These are phyloP conservation scores for Sarcodon sp. DNA, from an alignment of 768 basidiomycete genomes.

Conservation along the genomic window DNA sequence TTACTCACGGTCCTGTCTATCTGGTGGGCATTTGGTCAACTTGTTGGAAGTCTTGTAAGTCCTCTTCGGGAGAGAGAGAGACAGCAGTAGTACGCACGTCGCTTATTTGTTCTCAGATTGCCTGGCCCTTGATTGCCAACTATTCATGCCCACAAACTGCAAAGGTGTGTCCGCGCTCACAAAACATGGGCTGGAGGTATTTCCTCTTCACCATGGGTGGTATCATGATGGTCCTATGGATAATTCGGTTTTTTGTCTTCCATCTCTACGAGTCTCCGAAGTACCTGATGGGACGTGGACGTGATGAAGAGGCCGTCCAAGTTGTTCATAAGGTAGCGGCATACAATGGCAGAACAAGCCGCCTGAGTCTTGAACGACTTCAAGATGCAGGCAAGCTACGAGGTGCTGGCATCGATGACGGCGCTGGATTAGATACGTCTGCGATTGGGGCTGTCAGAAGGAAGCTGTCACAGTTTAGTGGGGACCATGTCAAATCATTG, in stretches of 20 bases:
- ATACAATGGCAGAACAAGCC: slow-evolving; percentile 39
- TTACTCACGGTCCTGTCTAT: slow-evolving; percentile 62
- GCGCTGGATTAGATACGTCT: slow-evolving; percentile 18
- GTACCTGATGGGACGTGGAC: slow-evolving; percentile 57
- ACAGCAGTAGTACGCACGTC: neutral
- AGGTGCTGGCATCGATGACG: slow-evolving; percentile 4
- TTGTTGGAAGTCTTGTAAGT: slow-evolving; percentile 39
- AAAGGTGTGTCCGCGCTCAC: slow-evolving; percentile 27
- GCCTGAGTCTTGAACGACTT: slow-evolving; percentile 40
- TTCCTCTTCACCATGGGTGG: slow-evolving; percentile 66
- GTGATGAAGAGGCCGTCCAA: slow-evolving; percentile 46
- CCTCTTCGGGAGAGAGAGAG: neutral
- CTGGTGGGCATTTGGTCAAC: slow-evolving; percentile 74
- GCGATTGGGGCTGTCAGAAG: slow-evolving; percentile 24
- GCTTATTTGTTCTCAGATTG: slow-evolving; percentile 25
- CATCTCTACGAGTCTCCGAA: slow-evolving; percentile 58
- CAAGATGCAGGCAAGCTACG: slow-evolving; percentile 7
- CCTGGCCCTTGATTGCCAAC: slow-evolving; percentile 64
- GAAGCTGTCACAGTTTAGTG: slow-evolving; percentile 25
- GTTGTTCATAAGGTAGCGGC: slow-evolving; percentile 48
- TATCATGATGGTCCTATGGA: slow-evolving; percentile 49
- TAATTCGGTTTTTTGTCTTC: slow-evolving; percentile 55
- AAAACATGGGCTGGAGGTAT: slow-evolving; percentile 68
- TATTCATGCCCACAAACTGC: slow-evolving; percentile 39
- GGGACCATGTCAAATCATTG: slow-evolving; percentile 30